phyloP scores from a whole-genome alignment of 306 rosid genomes.

The Neltuma alba region DNA sequence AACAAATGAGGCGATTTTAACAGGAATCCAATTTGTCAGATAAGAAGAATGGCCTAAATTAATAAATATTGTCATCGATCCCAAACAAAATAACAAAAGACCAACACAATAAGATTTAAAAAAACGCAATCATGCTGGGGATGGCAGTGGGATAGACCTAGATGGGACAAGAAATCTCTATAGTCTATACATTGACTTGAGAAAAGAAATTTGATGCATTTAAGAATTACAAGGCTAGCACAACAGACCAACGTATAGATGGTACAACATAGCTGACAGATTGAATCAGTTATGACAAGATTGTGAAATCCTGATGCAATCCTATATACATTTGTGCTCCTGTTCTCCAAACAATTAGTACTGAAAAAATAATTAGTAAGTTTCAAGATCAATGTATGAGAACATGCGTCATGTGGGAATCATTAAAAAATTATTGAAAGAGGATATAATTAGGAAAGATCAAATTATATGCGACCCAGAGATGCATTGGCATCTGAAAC shows the following conservation, averaged over 20 bases:
- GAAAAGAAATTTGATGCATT: neutral
- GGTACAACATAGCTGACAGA: neutral
- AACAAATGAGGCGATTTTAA: slow-evolving; percentile 15
- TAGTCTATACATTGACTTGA: neutral
- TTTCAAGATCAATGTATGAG: too few relatives aligned
- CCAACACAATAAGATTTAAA: neutral
- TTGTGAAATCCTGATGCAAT: neutral
- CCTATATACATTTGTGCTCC: neutral
- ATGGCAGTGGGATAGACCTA: neutral
- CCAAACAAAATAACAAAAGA: neutral
- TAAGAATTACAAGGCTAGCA: neutral
- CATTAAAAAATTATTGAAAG: neutral
- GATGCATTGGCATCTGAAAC: neutral
- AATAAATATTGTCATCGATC: slow-evolving; percentile 2
- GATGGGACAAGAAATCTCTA: neutral
- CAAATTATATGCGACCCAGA: neutral
- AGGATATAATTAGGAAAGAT: neutral
- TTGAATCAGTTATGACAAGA: neutral
- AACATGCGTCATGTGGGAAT: too few relatives aligned
- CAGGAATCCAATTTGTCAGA: slow-evolving; percentile 6
- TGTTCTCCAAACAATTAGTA: neutral
- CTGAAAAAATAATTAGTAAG: too few relatives aligned
- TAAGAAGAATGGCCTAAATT: slow-evolving; percentile 8
- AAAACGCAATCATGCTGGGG: neutral
- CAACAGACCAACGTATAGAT: neutral